Conservation (phyloP, 2,329 filamentous ascomycete species). For the Beauveria caledonica region DNA sequence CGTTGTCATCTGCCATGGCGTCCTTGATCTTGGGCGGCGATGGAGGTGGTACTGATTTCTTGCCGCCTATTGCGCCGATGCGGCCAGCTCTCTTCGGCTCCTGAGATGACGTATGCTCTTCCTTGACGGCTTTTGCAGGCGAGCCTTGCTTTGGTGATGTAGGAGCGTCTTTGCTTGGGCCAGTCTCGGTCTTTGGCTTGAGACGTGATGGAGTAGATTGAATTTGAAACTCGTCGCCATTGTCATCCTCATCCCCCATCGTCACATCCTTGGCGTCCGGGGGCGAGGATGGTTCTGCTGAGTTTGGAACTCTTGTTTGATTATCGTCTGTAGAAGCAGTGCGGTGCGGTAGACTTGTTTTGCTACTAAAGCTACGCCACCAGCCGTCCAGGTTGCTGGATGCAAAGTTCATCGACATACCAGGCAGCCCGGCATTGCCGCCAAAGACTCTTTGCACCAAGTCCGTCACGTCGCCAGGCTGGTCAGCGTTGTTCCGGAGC, state of each 20-base stretch:
- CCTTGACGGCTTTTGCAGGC: constrained; percentile 3
- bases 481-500: constrained; percentile 17
- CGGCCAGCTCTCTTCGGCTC: constrained; percentile 16
- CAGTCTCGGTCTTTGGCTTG: constrained; percentile 17
- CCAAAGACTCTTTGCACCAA: constrained; percentile 37
- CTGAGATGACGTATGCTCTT: background rate
- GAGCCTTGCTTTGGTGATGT: constrained; percentile 1
- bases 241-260: constrained; percentile 21
- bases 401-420: constrained; percentile 21
- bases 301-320: background rate
- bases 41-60: constrained; percentile 20
- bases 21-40: background rate
- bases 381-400: constrained; percentile 35
- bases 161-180: background rate
- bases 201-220: constrained; percentile 39
- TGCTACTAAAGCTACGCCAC: constrained; percentile 38
- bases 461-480: constrained; percentile 23
- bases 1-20: constrained; percentile 12
- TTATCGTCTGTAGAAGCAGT: constrained; percentile 6
- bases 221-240: constrained; percentile 45
- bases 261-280: constrained; percentile 8
- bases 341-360: constrained; percentile 17
- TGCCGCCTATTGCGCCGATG: constrained; percentile 30
- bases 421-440: constrained; percentile 23
- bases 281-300: constrained; percentile 12